Conservation (phyloP, 1,284 basidiomycete species). For the Cryptococcus jaspeensis region DNA sequence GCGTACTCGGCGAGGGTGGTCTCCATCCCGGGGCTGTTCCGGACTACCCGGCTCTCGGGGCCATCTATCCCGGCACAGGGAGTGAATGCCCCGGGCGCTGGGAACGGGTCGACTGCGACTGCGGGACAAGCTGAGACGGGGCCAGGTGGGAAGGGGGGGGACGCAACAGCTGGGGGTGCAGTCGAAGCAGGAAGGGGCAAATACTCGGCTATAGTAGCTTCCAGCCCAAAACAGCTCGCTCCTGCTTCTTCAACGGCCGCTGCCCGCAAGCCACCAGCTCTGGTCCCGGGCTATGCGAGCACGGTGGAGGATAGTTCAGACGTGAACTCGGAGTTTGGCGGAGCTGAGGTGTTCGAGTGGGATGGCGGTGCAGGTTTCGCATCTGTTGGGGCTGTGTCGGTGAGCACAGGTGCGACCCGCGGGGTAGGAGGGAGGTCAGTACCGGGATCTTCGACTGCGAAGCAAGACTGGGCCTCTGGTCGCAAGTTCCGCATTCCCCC, state of each 20-base stretch:
- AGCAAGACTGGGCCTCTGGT: no score
- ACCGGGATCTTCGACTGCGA: neutral
- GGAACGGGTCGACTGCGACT: neutral
- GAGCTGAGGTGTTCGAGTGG: constrained; percentile 18
- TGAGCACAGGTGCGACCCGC: neutral
- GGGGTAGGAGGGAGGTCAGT: neutral
- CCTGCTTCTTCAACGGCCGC: no score
- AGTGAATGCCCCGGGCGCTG: neutral
- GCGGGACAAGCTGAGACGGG: no score
- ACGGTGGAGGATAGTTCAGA: no score
- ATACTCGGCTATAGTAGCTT: neutral
- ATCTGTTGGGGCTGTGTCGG: neutral
- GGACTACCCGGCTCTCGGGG: constrained; percentile 30
- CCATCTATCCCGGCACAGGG: neutral
- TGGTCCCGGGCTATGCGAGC: neutral
- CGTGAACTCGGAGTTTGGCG: neutral
- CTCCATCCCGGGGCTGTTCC: constrained; percentile 64
- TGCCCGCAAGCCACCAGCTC: neutral
- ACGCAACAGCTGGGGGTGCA: neutral
- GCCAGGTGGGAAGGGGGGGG: neutral
- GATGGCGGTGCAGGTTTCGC: no score
- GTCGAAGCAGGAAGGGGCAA: neutral
- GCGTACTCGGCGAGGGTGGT: constrained; percentile 60
- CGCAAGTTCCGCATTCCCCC: neutral
- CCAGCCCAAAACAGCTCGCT: no score